Evolutionary conservation across 2,329 filamentous ascomycete genomes (phyloP), one percentile per base, ranked within the genome.

Genomic region (Diaporthe velutina): DNA sequence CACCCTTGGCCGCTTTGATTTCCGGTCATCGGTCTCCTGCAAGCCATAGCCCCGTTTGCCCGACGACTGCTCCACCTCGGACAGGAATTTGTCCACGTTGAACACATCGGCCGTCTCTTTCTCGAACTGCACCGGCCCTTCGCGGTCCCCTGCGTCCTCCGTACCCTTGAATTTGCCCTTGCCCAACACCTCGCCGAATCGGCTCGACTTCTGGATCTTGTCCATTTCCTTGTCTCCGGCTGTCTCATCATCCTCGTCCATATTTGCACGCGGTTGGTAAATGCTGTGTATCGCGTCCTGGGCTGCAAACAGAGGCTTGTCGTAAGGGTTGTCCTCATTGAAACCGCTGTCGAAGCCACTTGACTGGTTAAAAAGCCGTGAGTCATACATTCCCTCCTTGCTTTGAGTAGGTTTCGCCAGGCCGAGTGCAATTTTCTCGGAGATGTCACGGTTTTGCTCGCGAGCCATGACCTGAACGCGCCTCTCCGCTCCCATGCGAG

Each of bases 311-410:
- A 99, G 87, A 28, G 97, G 97, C 85, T 98, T 98, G 83, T 98
- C 97, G 85, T 98, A 99, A 0, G 93, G 92, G 81, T 99, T 97
- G 83, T 99, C 97, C 83, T 99, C 97, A 83, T 99, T 99, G 89
- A 98, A 95, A 0, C 96, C 97, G 70, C 92, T 90, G 79, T 95
- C 93, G 82, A 99, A 97, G 0, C 97, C 97, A 79, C 94, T 96
- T 8, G 92, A 93, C 85, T 98, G 95, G 85, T 98, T 98, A 85
- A 99, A 99, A 40, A 99, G 86, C 54, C 97, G 90, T 2, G 95
- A 97, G 85, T 99, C 97, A 86, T 97, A 99, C 97, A 98, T 98
- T 33, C 94, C 93, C 83, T 99, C 97, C 73, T 93, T 93, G 68
- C 93, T 94, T 82, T 97, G 94, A 5, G 97, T 98, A 3, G 97